Base-by-base conservation (phyloP, 768 basidiomycete genomes). In the Boletus tylopilopsis region DNA sequence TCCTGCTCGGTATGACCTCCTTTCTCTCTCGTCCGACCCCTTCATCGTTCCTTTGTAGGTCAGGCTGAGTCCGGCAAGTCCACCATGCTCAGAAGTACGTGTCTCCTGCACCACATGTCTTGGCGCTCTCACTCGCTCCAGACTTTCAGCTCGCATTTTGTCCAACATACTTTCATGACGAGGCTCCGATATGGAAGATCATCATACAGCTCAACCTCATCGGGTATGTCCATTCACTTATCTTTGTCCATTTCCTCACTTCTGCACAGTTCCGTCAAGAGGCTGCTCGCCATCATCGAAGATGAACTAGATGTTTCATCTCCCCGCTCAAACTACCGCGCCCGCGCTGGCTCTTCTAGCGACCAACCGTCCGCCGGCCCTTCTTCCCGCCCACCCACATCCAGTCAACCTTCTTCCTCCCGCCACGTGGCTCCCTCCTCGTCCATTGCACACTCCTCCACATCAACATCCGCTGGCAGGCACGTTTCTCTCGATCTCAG, bases 121-220 rank as follows among this genome's bases (percentile, higher is more conserved):
- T 16, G 5, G 12, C 33, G 8, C 33, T 16, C 33, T 16, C 33
- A 11, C 32, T 18, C 33, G 6, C 33, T 13, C 15, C 55, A 87
- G 85, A 88, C 58, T 87, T 87, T 54, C 83, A 85, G 60, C 61
- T 87, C 8, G 75, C 79, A 0, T 85, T 85, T 57, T 76, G 81
- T 9, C 85, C 84, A 0, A 73, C 71, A 22, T 76, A 79, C 47
- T 86, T 87, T 48, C 75, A 77, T 37, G 71, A 59, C 38, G 84
- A 88, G 51, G 71, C 78, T 16, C 58, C 71, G 0, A 73, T 79
- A 7, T 88, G 85, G 85, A 78, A 74, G 52, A 73, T 76, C 12
- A 75, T 87, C 45, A 75, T 88, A 8, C 82, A 87, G 54, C 77
- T 87, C 36, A 87, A 87, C 58, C 67, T 87, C 53, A 84, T 87